A percentile compares a stretch with the other conserved stretches of the same genome.
Conservation (phyloP, 345 rosid species). For the Linum lewisii region DNA sequence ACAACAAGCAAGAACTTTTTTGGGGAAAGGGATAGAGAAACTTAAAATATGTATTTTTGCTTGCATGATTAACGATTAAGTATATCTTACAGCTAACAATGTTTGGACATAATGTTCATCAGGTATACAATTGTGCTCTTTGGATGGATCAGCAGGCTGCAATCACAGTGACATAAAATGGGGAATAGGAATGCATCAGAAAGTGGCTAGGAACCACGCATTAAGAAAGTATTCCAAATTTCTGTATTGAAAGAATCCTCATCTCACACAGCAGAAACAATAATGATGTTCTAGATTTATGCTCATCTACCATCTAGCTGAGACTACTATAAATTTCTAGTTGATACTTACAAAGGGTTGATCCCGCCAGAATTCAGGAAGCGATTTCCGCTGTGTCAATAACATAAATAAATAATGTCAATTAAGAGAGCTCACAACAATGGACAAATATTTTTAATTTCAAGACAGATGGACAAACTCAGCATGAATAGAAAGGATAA, state of each 20-base stretch:
- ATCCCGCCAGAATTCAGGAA: constrained; percentile 96
- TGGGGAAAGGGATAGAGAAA: background rate
- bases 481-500: too few relatives aligned
- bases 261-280: too few relatives aligned
- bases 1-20: background rate
- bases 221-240: too few relatives aligned
- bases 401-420: constrained; percentile 4
- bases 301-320: too few relatives aligned
- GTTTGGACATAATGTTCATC: constrained; percentile 98
- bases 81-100: constrained; percentile 63
- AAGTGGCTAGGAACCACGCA: background rate
- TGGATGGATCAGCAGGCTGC: constrained; percentile 71
- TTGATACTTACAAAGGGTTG: constrained; percentile 55
- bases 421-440: background rate
- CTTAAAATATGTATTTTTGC: background rate
- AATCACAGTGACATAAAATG: constrained; percentile 15
- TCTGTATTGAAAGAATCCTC: too few relatives aligned
- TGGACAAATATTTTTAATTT: background rate
- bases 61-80: background rate
- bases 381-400: constrained; percentile 82
- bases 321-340: background rate
- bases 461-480: background rate
- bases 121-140: constrained; percentile 93
- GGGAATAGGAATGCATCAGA: constrained; percentile 3
- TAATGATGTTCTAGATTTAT: too few relatives aligned